Evolutionary conservation across 1,284 basidiomycete species (phyloP).

Genomic region (Mycena citricolor): DNA sequence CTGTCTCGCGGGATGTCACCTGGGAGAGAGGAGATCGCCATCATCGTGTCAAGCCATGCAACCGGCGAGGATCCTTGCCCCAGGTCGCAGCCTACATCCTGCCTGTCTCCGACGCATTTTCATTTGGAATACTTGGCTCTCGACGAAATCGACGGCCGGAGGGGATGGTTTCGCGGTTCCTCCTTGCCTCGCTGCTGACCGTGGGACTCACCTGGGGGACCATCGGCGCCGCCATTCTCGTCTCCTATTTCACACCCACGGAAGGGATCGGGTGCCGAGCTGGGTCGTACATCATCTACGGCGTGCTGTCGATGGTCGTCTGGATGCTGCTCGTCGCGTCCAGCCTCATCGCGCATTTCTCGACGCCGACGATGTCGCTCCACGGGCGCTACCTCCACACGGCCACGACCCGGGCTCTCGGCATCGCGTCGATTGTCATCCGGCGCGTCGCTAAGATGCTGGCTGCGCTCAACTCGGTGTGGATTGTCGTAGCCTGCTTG

Average conservation of each 20-base stretch:
- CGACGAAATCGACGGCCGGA: too few relatives aligned
- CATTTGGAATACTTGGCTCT: too few relatives aligned
- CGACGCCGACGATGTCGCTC: background rate
- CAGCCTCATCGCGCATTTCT: background rate
- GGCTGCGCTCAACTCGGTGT: too few relatives aligned
- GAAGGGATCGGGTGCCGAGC: slow-evolving; percentile 23
- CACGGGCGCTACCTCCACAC: too few relatives aligned
- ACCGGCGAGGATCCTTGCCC: too few relatives aligned
- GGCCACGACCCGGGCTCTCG: too few relatives aligned
- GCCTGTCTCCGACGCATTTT: background rate
- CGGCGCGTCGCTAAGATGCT: too few relatives aligned
- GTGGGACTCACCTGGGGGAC: slow-evolving; percentile 25
- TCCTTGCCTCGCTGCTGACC: slow-evolving; percentile 18
- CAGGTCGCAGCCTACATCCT: too few relatives aligned
- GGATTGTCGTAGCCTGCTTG: background rate
- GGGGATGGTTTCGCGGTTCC: too few relatives aligned
- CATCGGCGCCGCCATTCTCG: slow-evolving; percentile 22
- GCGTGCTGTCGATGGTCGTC: slow-evolving; percentile 19
- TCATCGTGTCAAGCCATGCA: too few relatives aligned
- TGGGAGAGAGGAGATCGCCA: too few relatives aligned
- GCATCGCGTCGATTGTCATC: too few relatives aligned
- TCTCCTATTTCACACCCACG: slow-evolving; percentile 15
- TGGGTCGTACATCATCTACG: slow-evolving; percentile 22
- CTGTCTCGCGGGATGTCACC: slow-evolving; percentile 4
- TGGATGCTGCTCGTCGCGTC: background rate